phyloP scores from a whole-genome alignment of 345 rosid genomes.

The Trapa bicornis region DNA sequence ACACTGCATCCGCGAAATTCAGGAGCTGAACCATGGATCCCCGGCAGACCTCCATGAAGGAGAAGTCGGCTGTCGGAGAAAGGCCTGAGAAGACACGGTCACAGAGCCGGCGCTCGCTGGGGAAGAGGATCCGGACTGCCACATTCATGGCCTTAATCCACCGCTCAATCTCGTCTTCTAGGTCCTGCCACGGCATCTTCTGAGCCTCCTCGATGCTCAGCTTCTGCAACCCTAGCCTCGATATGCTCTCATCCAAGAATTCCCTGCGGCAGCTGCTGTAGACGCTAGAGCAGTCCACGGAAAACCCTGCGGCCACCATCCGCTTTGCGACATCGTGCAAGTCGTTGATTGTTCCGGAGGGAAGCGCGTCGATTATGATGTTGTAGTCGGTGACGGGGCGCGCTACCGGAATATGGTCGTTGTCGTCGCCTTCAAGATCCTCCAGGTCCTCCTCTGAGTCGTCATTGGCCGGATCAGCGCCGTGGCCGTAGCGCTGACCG shows the following conservation, averaged over 20 bases:
- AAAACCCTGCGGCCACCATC: conserved; percentile 70
- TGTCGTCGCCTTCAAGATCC: conserved; percentile 15
- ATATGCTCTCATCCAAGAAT: conserved; percentile 70
- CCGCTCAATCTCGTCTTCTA: conserved; percentile 74
- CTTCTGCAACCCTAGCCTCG: conserved; percentile 59
- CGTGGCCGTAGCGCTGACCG: conserved; percentile 11
- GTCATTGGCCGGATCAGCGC: conserved; percentile 24
- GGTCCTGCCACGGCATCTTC: conserved; percentile 61
- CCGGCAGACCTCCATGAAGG: conserved; percentile 93
- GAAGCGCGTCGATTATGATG: conserved; percentile 74
- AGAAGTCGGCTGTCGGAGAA: conserved; percentile 52
- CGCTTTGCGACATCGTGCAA: conserved; percentile 82
- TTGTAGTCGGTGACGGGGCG: conserved; percentile 66
- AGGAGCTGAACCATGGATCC: conserved; percentile 63
- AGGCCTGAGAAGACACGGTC: conserved; percentile 72
- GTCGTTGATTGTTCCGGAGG: conserved; percentile 63
- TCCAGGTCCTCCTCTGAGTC: conserved; percentile 20
- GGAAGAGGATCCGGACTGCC: conserved; percentile 63
- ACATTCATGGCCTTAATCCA: conserved; percentile 81
- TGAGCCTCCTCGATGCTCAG: conserved; percentile 76
- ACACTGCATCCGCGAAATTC: conserved; percentile 62
- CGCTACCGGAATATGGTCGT: conserved; percentile 55
- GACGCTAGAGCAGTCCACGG: conserved; percentile 63
- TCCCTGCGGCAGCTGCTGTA: conserved; percentile 69
- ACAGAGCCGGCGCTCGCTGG: conserved; percentile 88